These are phyloP conservation scores for Smittium culicis DNA, from an alignment of 371 early-diverging fungal species.

Conservation along the genomic window DNA sequence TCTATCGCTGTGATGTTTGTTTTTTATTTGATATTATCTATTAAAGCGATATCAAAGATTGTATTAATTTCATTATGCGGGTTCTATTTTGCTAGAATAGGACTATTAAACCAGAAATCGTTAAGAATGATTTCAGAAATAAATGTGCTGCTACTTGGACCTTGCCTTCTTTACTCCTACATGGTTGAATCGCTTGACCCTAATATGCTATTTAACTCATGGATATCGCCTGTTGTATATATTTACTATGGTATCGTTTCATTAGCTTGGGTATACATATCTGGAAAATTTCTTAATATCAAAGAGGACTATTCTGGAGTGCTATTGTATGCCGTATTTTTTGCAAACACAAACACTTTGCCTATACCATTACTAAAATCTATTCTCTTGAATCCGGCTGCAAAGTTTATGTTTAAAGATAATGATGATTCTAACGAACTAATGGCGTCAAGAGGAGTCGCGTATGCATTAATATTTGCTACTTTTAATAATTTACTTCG, in stretches of 20 bases:
- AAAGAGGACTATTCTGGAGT: constrained; percentile 39
- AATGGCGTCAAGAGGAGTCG: constrained; percentile 52
- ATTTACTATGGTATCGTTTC: constrained; percentile 34
- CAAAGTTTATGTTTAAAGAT: constrained; percentile 39
- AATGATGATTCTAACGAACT: constrained; percentile 41
- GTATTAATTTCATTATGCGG: constrained; percentile 17
- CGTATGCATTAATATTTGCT: constrained; percentile 56
- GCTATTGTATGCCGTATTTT: constrained; percentile 48
- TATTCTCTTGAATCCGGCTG: constrained; percentile 49
- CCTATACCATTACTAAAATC: constrained; percentile 55
- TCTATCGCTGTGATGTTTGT: too few relatives aligned
- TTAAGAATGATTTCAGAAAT: constrained; percentile 37
- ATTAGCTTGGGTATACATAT: constrained; percentile 33
- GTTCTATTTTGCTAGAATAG: constrained; percentile 13
- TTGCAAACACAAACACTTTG: constrained; percentile 57
- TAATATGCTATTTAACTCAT: constrained; percentile 41
- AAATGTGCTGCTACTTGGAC: constrained; percentile 54
- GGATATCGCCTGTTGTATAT: constrained; percentile 55
- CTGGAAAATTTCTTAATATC: constrained; percentile 31
- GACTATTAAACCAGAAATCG: constrained; percentile 5
- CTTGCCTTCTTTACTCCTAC: constrained; percentile 56
- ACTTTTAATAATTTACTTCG: constrained; percentile 56
- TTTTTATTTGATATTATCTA: not conserved
- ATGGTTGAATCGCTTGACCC: constrained; percentile 44
- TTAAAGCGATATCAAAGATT: constrained; percentile 7